Conservation (phyloP, 106 monocot genomes). For the Dendrobium chrysotoxum region DNA sequence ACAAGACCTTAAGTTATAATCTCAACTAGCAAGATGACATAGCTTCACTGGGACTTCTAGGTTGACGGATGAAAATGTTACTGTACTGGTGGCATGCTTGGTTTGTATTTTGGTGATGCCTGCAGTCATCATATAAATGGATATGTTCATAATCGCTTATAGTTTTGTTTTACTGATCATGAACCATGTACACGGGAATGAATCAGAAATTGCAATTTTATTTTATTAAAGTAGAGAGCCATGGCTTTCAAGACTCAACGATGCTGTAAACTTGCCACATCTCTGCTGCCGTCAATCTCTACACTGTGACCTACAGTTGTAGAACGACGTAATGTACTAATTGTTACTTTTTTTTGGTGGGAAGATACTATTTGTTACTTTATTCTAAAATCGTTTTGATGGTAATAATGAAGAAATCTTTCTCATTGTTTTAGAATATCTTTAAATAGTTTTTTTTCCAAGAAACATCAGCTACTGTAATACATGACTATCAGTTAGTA, state of each 20-base stretch:
- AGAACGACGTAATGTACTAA: neutral
- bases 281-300: neutral
- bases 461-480: neutral
- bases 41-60: neutral
- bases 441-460: neutral
- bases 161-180: neutral
- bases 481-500: neutral
- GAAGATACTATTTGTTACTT: no score
- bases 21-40: neutral
- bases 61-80: neutral
- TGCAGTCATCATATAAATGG: neutral
- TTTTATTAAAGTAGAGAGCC: neutral
- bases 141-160: neutral
- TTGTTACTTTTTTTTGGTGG: no score
- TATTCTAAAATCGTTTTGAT: neutral
- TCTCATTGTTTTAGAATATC: neutral
- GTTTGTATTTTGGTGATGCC: neutral
- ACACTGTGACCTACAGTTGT: neutral
- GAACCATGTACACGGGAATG: neutral
- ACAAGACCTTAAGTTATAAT: neutral
- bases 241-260: neutral
- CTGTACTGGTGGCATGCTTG: neutral
- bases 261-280: neutral
- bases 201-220: neutral
- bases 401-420: neutral